Conservation (phyloP, 805 yeast genomes). For the Saturnispora sanitii region DNA sequence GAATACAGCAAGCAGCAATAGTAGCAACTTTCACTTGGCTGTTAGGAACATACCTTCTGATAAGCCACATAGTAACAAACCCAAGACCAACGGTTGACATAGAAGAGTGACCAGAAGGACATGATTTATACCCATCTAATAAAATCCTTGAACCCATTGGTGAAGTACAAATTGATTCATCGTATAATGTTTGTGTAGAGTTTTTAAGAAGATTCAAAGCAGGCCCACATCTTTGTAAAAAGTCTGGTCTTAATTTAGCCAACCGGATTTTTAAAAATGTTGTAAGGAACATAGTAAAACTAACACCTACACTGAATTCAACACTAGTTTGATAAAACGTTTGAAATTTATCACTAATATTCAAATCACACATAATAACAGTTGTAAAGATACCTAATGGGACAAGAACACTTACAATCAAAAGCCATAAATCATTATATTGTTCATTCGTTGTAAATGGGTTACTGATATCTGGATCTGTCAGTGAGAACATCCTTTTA, state of each 20-base stretch:
- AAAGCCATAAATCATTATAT: conserved; percentile 21
- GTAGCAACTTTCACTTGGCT: not conserved
- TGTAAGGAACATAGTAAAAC: conserved; percentile 47
- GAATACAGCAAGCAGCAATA: conserved; percentile 27
- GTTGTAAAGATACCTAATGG: conserved; percentile 28
- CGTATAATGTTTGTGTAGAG: conserved; percentile 26
- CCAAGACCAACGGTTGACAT: conserved; percentile 59
- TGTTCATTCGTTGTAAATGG: conserved; percentile 38
- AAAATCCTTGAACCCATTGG: conserved; percentile 27
- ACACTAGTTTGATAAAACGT: conserved; percentile 31
- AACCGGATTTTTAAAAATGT: conserved; percentile 68
- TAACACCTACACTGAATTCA: conserved; percentile 31
- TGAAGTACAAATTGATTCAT: conserved; percentile 23
- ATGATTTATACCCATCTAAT: conserved; percentile 63
- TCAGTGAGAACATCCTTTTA: conserved; percentile 34
- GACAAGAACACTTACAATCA: conserved; percentile 28
- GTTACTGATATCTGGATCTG: conserved; percentile 36
- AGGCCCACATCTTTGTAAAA: conserved; percentile 63
- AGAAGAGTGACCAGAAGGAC: conserved; percentile 75
- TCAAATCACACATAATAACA: conserved; percentile 11
- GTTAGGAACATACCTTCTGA: conserved; percentile 10
- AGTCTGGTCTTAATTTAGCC: conserved; percentile 86
- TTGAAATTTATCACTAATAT: conserved; percentile 23
- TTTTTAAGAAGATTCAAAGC: conserved; percentile 25
- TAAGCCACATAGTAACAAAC: conserved; percentile 41